These are phyloP conservation scores for Globisporangium iwayamae DNA, from an alignment of 352 stramenopile species.

Conservation along the genomic window DNA sequence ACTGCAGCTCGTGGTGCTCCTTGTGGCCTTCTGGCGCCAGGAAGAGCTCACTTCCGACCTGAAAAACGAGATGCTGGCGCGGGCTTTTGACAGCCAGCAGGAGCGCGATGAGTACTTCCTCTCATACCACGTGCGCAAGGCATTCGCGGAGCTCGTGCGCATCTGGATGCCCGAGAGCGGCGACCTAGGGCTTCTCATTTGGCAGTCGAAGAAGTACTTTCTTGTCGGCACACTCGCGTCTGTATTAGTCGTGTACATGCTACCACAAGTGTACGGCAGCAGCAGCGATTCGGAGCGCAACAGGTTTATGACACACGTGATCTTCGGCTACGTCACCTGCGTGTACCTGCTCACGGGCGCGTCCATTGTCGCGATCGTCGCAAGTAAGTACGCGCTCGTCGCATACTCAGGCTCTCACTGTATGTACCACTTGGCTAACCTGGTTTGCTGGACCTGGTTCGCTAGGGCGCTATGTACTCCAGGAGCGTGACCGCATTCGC, in stretches of 20 bases:
- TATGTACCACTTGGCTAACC: neutral
- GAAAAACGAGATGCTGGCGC: constrained; percentile 31
- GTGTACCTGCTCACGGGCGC: constrained; percentile 31
- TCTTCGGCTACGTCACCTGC: constrained; percentile 32
- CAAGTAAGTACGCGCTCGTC: constrained; percentile 18
- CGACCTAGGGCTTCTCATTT: constrained; percentile 41
- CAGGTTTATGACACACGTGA: constrained; percentile 32
- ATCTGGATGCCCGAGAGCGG: constrained; percentile 66
- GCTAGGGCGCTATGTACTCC: constrained; percentile 47
- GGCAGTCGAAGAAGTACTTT: constrained; percentile 41
- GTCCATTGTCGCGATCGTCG: constrained; percentile 34
- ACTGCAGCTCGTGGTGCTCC: constrained; percentile 23
- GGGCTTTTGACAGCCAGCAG: constrained; percentile 28
- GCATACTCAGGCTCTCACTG: neutral
- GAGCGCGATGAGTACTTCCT: constrained; percentile 41
- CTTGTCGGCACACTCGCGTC: constrained; percentile 26
- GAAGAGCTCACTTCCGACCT: constrained; percentile 46
- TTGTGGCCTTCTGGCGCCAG: constrained; percentile 54
- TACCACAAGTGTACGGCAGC: constrained; percentile 3
- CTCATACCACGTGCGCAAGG: constrained; percentile 39
- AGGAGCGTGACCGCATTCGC: constrained; percentile 48
- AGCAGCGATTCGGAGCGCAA: constrained; percentile 19
- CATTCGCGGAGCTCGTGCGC: constrained; percentile 35
- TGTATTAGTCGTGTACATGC: constrained; percentile 16
- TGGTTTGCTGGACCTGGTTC: neutral